Evolutionary conservation across 2,329 filamentous ascomycete genomes (phyloP), one percentile per base, ranked within the genome.

Genomic region (Fusarium bulbicola): DNA sequence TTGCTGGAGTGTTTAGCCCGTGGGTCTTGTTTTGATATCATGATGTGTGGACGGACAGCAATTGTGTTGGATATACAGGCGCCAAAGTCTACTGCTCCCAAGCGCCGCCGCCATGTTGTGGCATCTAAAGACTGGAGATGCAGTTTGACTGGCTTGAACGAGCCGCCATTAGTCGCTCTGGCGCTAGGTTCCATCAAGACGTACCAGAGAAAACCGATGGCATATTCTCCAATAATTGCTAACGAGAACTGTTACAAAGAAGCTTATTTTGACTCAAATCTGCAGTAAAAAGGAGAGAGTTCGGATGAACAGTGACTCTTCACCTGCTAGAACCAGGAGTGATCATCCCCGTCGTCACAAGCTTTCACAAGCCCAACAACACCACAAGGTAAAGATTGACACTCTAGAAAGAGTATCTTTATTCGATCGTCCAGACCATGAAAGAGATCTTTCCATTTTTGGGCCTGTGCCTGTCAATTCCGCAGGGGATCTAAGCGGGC

Each of bases 61-160:
- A 46, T n/a, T 28, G 30, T 57, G 47, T 68, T 65, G 64, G 62
- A 43, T 60, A 34, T 30, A 64, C 49, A 74, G 68, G 68, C 74
- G 68, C 65, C 63, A 63, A 63, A 45, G 52, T 63, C 18, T 62
- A 61, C 12, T 12, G 57, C 52, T 42, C 43, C 42, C 72, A 77
- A 77, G 75, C 74, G 75, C 75, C 50, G 57, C 43, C 58, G 36
- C 52, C 50, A 21, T 47, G 63, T 24, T 74, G 76, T 66, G 63
- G 68, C 66, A 70, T 58, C 26, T 26, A 24, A 43, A 54, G 59
- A 65, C 56, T 64, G 63, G 52, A 16, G 32, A 67, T 64, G 73
- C 53, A 60, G 69, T 53, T 65, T 74, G 71, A 78, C 68, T 77
- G 76, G 76, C 39, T 66, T 61, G 59, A 40, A 54, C 52, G 58